phyloP scores from a whole-genome alignment of 768 basidiomycete species.

The Phaffia australis region DNA sequence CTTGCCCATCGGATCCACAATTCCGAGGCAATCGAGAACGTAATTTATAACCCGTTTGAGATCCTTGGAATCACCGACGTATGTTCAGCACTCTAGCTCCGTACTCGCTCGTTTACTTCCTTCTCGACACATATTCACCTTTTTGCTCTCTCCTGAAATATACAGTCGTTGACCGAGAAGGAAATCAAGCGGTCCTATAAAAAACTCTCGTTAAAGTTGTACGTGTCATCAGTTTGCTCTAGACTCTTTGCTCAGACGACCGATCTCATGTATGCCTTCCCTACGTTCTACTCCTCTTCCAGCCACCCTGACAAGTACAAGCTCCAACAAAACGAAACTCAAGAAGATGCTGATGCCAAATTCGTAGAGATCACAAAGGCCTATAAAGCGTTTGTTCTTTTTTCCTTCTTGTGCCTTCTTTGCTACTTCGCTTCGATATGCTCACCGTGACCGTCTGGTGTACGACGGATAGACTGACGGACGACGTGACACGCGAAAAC shows the following conservation, averaged over 20 bases:
- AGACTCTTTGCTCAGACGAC: neutral
- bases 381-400: conserved; percentile 70
- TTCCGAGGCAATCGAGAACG: conserved; percentile 48
- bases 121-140: neutral
- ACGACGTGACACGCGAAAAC: conserved; percentile 84
- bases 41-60: conserved; percentile 85
- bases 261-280: neutral
- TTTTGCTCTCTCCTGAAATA: neutral
- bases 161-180: conserved; percentile 61
- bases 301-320: conserved; percentile 98
- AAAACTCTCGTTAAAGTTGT: conserved; percentile 80
- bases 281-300: neutral
- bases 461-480: conserved; percentile 55
- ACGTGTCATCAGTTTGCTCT: conserved; percentile 29
- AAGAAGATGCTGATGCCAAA: conserved; percentile 69
- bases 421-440: neutral
- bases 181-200: conserved; percentile 95
- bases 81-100: conserved; percentile 32
- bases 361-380: conserved; percentile 95
- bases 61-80: conserved; percentile 71
- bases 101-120: neutral
- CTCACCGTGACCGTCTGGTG: neutral
- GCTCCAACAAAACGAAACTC: conserved; percentile 66
- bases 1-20: conserved; percentile 56
- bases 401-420: neutral